Evolutionary conservation across 768 basidiomycete genomes (phyloP), one percentile per base, ranked within the genome.

Genomic region (Hortiboletus flavorubellus): DNA sequence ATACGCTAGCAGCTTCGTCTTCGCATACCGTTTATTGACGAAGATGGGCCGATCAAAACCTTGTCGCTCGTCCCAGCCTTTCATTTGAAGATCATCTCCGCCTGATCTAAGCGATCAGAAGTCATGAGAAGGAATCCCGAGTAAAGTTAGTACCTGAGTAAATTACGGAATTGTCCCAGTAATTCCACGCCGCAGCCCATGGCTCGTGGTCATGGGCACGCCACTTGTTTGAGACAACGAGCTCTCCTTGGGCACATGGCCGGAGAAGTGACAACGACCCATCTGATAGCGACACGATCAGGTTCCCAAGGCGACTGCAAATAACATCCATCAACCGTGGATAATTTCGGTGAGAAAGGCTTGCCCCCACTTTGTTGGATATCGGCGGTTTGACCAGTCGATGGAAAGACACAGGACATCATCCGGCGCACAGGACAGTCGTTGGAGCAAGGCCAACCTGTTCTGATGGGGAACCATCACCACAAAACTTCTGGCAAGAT

Each of bases 151-250:
- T 45, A 90, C 94, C 95, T 11, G 93, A 93, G 73, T 91, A 98
- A 5, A 97, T 76, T 35, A 91, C 69, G 63, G 85, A 83, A 1
- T 77, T 74, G 55, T 94, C 75, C 90, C 93, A 96, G 59, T 88
- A 86, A 64, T 98, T 82, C 87, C 93, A 98, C 1, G 89, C 85
- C 1, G 89, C 85, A 46, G 93, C 83, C 97, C 97, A 99, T 0
- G 95, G 89, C 67, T 99, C 97, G 63, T 86, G 85, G 54, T 94
- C 91, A 63, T 98, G 97, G 1, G 91, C 95, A 54, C 83, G 76
- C 94, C 94, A 98, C 2, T 77, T 78, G 26, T 80, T 71, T 5
- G 74, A 73, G 4, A 87, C 68, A 1, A 65, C 49, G 29, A 90
- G 67, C 14, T 76, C 73, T 1, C 71, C 66, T 1, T 75, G 71